These are phyloP conservation scores for Xylaria sp. DNA, from an alignment of 2,329 filamentous ascomycete genomes.

Conservation along the genomic window DNA sequence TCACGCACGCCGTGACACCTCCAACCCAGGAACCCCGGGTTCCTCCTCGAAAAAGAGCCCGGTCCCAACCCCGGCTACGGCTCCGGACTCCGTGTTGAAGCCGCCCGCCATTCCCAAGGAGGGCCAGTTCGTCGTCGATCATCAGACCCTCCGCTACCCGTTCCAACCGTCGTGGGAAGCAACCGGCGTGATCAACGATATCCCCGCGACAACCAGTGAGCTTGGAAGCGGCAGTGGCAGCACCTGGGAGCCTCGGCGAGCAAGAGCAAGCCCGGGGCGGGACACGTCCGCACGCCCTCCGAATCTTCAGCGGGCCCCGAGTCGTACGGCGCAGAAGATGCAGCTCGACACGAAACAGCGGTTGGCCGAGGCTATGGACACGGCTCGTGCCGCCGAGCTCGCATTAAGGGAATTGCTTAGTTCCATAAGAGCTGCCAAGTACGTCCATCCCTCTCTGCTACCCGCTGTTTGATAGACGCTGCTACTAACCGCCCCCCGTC, in stretches of 20 bases:
- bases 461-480: slow-evolving; percentile 24
- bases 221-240: slow-evolving; percentile 39
- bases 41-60: slow-evolving; percentile 57
- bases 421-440: slow-evolving; percentile 83
- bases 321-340: slow-evolving; percentile 64
- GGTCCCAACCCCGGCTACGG: slow-evolving; percentile 3
- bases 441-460: slow-evolving; percentile 45
- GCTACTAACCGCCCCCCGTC: slow-evolving; percentile 34
- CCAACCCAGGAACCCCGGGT: slow-evolving; percentile 67
- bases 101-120: slow-evolving; percentile 56
- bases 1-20: slow-evolving; percentile 66
- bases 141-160: slow-evolving; percentile 64
- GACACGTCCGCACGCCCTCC: slow-evolving; percentile 49
- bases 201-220: slow-evolving; percentile 63
- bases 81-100: slow-evolving; percentile 51
- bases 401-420: slow-evolving; percentile 84
- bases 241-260: slow-evolving; percentile 47
- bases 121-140: slow-evolving; percentile 55
- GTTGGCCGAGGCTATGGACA: slow-evolving; percentile 77
- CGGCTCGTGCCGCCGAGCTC: slow-evolving; percentile 83
- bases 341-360: slow-evolving; percentile 72
- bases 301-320: slow-evolving; percentile 55
- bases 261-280: slow-evolving; percentile 41
- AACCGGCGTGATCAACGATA: slow-evolving; percentile 81
- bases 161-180: slow-evolving; percentile 75